Percentiles rank a stretch among this genome's conserved stretches.
These are phyloP conservation scores for Usnea hakonensis DNA, from an alignment of 495 filamentous ascomycete genomes.

Conservation along the genomic window DNA sequence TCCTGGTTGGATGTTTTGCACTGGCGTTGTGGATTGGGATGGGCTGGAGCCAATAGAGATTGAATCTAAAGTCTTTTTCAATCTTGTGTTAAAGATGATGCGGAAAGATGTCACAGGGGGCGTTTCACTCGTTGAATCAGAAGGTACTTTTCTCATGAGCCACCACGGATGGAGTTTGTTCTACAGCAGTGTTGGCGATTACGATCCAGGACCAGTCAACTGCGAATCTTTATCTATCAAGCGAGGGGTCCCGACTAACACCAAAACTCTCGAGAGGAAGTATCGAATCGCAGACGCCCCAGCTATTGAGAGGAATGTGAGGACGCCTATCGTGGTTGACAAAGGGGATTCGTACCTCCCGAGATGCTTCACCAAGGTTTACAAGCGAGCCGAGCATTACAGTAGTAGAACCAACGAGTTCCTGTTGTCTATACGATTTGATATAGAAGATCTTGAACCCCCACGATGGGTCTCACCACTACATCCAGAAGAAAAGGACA, in stretches of 20 bases:
- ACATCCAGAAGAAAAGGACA: not conserved
- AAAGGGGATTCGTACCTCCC: conserved; percentile 14
- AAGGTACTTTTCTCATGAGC: conserved; percentile 4
- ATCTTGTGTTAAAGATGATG: conserved; percentile 5
- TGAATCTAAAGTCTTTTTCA: conserved; percentile 8
- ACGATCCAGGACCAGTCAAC: conserved; percentile 10
- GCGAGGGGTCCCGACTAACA: conserved; percentile 14
- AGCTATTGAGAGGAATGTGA: not conserved
- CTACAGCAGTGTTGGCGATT: conserved; percentile 5
- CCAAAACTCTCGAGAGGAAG: conserved; percentile 8
- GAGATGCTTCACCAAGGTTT: conserved; percentile 8
- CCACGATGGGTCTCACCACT: not conserved
- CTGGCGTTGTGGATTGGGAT: not conserved
- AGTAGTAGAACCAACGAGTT: conserved; percentile 12
- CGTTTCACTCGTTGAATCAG: not conserved
- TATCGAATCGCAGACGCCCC: conserved; percentile 6
- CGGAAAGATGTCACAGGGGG: conserved; percentile 1
- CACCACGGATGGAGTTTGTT: conserved; percentile 16
- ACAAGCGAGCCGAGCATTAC: conserved; percentile 12
- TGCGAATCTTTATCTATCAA: conserved; percentile 6
- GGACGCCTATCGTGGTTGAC: conserved; percentile 1
- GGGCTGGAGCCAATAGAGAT: conserved; percentile 2
- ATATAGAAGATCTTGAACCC: not conserved
- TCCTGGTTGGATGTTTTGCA: not conserved
- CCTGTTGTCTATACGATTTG: conserved; percentile 12